Conservation (phyloP, 495 filamentous ascomycete genomes). For the Penicillium canariense region DNA sequence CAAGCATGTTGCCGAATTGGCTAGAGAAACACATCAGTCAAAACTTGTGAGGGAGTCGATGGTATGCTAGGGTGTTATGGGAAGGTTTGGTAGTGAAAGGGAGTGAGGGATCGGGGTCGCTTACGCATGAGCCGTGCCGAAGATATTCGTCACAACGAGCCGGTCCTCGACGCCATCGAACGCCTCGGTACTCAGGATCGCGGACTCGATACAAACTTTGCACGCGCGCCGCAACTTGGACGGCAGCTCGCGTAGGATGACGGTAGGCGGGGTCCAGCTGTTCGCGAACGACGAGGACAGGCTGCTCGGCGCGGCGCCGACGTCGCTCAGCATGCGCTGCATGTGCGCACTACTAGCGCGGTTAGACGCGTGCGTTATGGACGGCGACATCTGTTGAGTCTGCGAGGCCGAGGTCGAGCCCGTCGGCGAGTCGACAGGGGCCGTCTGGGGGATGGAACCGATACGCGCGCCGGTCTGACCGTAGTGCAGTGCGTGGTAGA, state of each 20-base stretch:
- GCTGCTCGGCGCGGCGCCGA: conserved; percentile 23
- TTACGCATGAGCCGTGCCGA: conserved; percentile 96
- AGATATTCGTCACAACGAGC: conserved; percentile 87
- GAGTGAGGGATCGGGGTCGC: conserved; percentile 30
- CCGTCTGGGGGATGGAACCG: conserved; percentile 14
- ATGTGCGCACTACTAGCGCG: conserved; percentile 26
- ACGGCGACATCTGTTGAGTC: conserved; percentile 34
- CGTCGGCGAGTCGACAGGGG: conserved; percentile 34
- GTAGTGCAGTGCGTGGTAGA: conserved; percentile 63
- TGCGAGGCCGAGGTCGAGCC: conserved; percentile 27
- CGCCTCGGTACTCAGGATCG: conserved; percentile 80
- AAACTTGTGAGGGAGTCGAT: conserved; percentile 1
- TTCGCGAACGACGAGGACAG: conserved; percentile 7
- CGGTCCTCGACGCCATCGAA: conserved; percentile 72
- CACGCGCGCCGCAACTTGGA: conserved; percentile 48
- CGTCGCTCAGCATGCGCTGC: conserved; percentile 37
- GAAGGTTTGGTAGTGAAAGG: too few species aligned
- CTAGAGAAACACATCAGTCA: conserved; percentile 39
- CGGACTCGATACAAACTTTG: conserved; percentile 64
- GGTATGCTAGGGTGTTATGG: too few species aligned
- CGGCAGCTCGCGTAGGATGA: conserved; percentile 27
- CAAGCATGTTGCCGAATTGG: conserved; percentile 95
- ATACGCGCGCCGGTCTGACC: conserved; percentile 28
- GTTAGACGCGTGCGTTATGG: conserved; percentile 20
- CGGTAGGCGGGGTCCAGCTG: conserved; percentile 16